Evolutionary conservation across 108 stramenopile genomes (phyloP).

Genomic region (Cylindrotheca closterium): DNA sequence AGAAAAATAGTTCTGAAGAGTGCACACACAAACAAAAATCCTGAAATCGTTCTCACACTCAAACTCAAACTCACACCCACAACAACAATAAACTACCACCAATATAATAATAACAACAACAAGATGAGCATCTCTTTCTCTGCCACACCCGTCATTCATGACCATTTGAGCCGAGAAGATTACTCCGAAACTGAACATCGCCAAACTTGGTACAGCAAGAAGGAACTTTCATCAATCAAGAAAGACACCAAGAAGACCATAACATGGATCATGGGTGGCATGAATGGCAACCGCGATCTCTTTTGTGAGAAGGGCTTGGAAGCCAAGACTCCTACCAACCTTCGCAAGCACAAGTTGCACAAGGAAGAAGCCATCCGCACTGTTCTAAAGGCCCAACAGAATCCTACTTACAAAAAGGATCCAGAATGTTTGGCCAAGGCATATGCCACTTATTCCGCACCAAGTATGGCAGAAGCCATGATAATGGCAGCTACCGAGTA

Average conservation of each 20-base stretch:
- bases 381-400: neutral
- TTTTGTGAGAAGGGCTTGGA: neutral
- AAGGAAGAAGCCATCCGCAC: neutral
- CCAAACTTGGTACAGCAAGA: neutral
- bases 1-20: too few species aligned
- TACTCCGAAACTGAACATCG: neutral
- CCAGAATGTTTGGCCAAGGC: neutral
- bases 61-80: too few species aligned
- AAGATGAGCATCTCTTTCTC: neutral
- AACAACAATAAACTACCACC: too few species aligned
- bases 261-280: neutral
- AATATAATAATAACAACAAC: too few species aligned
- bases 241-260: neutral
- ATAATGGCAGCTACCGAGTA: neutral
- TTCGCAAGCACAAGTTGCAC: neutral
- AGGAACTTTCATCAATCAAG: neutral
- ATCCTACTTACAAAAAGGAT: neutral
- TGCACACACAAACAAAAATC: too few species aligned
- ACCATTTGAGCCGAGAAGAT: neutral
- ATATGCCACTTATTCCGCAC: neutral
- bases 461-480: neutral
- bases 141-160: neutral
- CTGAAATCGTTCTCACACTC: too few species aligned
- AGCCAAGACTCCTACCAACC: neutral
- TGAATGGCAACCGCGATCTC: neutral